Evolutionary conservation across 176 grass and related monocot species (phyloP), one percentile per base, ranked within the genome.

Genomic region (Microstegium vimineum): DNA sequence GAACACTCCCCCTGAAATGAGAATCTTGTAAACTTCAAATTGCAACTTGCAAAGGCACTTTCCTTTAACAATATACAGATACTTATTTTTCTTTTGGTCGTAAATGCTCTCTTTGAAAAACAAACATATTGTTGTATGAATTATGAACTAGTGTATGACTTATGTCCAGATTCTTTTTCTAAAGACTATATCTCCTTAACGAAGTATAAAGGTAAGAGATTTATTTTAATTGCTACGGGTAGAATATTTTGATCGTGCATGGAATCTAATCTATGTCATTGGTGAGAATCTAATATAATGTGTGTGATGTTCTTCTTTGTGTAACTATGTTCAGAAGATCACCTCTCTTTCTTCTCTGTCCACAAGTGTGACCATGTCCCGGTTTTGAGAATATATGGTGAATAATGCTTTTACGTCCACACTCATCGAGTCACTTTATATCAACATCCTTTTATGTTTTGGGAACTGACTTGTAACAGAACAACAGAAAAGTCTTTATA

Each of bases 371-470:
- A 35, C 45, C 10, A 43, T 64, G 17, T 18, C 42, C 38, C 28
- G 56, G 13, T 71, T 77, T 20, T 35, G 42, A 78, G 86, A 83
- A 87, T 65, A 54, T 77, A 83, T 78, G 42, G 80, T 71, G 42
- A 82, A 63, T 82, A 82, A 62, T 82, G 36, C 35, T 66, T 71
- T 63, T 38, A 3, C 4, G 16, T 65, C 79, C 79, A n/a, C n/a
- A 71, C 56, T 76, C 38, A 52, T 63, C 13, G 12, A 63, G 23
- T 41, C 40, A 63, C 41, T 20, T 14, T 69, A 40, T 35, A 49
- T 52, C 28, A 28, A 4, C 85, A 75, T 59, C 85, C 15, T 76
- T 81, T 75, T 36, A 51, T 6, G 36, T 52, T 56, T 57, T 56
- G 62, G 60, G 5, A 63, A 23, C 32, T 4, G 66, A 17, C 41